Evolutionary conservation across 192 early-diverging fungal species (phyloP).

Genomic region (Haplosporangium gracile): DNA sequence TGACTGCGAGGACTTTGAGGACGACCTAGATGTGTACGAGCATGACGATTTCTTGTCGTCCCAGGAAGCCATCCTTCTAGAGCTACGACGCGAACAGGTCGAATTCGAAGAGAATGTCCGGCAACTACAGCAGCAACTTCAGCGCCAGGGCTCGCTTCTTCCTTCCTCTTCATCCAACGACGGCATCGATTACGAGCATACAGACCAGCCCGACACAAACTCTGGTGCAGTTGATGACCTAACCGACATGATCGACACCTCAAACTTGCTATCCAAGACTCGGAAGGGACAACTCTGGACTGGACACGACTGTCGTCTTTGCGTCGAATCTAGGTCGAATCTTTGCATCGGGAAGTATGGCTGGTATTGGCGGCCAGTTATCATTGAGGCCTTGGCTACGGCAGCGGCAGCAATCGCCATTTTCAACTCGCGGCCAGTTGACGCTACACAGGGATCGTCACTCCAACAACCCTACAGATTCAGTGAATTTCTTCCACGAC

Average conservation of each 20-base stretch:
- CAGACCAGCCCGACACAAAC: not conserved
- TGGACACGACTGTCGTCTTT: slow-evolving; percentile 13
- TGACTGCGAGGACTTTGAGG: slow-evolving; percentile 38
- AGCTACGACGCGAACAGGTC: slow-evolving; percentile 48
- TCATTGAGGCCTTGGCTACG: slow-evolving; percentile 41
- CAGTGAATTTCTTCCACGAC: slow-evolving; percentile 18
- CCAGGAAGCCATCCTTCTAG: slow-evolving; percentile 46
- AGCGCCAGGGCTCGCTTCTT: slow-evolving; percentile 35
- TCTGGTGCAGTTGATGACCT: not conserved
- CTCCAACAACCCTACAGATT: not conserved
- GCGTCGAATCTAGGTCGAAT: slow-evolving; percentile 24
- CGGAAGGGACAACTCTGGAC: not conserved
- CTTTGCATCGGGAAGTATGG: slow-evolving; percentile 40
- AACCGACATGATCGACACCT: not conserved
- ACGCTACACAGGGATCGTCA: not conserved
- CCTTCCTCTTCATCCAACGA: slow-evolving; percentile 16
- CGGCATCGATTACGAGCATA: slow-evolving; percentile 3
- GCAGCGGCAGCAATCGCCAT: slow-evolving; percentile 45
- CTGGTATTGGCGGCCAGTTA: slow-evolving; percentile 23
- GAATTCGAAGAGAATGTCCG: slow-evolving; percentile 56
- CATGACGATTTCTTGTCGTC: slow-evolving; percentile 49
- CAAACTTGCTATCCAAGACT: not conserved
- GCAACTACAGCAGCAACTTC: slow-evolving; percentile 40
- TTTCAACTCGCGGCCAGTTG: not conserved
- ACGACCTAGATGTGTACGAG: slow-evolving; percentile 31